Conservation (phyloP, 2,329 filamentous ascomycete species). For the Neopestalotiopsis sp. region DNA sequence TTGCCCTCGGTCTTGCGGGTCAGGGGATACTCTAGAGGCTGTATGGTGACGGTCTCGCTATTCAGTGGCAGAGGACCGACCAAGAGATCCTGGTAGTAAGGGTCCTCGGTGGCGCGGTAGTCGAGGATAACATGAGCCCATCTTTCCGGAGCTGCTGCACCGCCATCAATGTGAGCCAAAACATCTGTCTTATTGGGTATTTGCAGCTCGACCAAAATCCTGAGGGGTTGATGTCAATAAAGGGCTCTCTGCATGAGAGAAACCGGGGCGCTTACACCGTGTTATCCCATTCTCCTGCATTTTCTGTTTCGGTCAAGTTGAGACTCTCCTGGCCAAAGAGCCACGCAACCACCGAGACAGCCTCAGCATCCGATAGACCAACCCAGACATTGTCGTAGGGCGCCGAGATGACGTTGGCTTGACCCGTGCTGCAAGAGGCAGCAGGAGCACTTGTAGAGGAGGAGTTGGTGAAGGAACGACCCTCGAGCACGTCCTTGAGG, state of each 20-base stretch:
- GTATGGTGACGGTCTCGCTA: slow-evolving; percentile 40
- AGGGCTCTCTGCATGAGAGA: too few relatives aligned
- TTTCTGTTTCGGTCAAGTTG: slow-evolving; percentile 41
- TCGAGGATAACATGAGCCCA: slow-evolving; percentile 51
- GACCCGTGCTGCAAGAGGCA: neutral
- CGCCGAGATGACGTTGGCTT: slow-evolving; percentile 3
- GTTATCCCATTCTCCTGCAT: slow-evolving; percentile 43
- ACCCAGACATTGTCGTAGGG: slow-evolving; percentile 20
- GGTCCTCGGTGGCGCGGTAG: slow-evolving; percentile 41
- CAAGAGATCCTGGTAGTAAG: slow-evolving; percentile 48
- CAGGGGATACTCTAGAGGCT: slow-evolving; percentile 47
- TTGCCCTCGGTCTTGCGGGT: slow-evolving; percentile 44
- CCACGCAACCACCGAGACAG: slow-evolving; percentile 43
- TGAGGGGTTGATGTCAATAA: too few relatives aligned
- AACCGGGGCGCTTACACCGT: slow-evolving; percentile 35
- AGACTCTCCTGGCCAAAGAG: slow-evolving; percentile 43
- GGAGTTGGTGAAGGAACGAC: neutral
- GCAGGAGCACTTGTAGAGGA: neutral
- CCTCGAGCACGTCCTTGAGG: neutral
- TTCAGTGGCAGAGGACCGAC: slow-evolving; percentile 54
- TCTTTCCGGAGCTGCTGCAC: slow-evolving; percentile 39
- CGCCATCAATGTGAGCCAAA: slow-evolving; percentile 47
- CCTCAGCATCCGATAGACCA: slow-evolving; percentile 42
- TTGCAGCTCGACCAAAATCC: slow-evolving; percentile 42
- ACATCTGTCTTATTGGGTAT: slow-evolving; percentile 55